phyloP scores from a whole-genome alignment of 2,329 filamentous ascomycete genomes.

The Elsinoe ampelina region DNA sequence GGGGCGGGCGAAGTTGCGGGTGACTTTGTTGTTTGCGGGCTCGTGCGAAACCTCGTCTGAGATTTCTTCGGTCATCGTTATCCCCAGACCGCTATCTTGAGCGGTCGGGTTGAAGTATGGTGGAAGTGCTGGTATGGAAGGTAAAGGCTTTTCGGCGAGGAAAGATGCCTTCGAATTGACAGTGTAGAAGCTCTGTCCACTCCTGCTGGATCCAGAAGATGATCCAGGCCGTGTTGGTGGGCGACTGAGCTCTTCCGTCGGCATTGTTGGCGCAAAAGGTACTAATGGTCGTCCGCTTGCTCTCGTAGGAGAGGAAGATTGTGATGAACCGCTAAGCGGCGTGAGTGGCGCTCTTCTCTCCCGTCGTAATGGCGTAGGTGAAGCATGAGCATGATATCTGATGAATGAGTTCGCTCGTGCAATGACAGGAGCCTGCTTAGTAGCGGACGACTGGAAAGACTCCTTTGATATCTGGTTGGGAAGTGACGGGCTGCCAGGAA shows the following conservation, averaged over 20 bases:
- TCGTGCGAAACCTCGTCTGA: constrained; percentile 17
- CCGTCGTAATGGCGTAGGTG: background rate
- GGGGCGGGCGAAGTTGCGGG: constrained; percentile 17
- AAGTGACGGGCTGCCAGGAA: background rate
- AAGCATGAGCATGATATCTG: background rate
- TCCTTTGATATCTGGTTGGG: constrained; percentile 5
- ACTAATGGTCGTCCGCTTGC: background rate
- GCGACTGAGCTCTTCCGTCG: background rate
- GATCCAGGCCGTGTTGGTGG: background rate
- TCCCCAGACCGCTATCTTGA: constrained; percentile 18
- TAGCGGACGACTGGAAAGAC: constrained; percentile 13
- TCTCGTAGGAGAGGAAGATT: background rate
- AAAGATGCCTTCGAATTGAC: constrained; percentile 1
- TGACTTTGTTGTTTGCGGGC: constrained; percentile 13
- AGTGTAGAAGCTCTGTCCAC: constrained; percentile 3
- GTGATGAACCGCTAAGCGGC: background rate
- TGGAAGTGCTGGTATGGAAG: background rate
- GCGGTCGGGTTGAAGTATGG: constrained; percentile 20
- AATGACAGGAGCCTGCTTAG: background rate
- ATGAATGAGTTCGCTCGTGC: background rate
- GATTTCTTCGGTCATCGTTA: constrained; percentile 16
- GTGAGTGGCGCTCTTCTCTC: background rate
- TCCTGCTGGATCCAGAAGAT: background rate
- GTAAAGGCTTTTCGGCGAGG: background rate
- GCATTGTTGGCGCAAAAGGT: background rate